These are phyloP conservation scores for Nemania diffusa DNA, from an alignment of 2,329 filamentous ascomycete genomes.

Conservation along the genomic window DNA sequence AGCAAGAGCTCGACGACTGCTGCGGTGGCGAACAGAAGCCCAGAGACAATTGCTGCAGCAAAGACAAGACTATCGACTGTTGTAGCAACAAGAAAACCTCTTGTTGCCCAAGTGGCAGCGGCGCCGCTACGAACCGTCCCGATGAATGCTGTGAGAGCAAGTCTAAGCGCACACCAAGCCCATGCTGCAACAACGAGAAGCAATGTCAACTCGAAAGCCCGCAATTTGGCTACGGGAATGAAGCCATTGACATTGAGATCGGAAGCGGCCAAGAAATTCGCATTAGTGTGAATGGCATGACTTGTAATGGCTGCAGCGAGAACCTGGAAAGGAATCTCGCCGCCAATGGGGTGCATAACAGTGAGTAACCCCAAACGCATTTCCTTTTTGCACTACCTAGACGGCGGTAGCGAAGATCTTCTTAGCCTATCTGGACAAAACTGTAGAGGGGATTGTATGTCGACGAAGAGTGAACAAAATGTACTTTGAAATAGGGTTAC, in stretches of 20 bases:
- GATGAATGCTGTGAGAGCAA: conserved; percentile 13
- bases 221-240: background rate
- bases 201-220: background rate
- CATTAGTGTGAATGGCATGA: conserved; percentile 31
- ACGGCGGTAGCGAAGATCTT: no score
- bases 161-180: background rate
- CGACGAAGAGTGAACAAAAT: no score
- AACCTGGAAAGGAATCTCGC: conserved; percentile 28
- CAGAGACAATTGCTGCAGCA: background rate
- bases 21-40: background rate
- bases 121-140: background rate
- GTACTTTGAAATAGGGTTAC: background rate
- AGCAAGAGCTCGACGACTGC: background rate
- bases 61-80: background rate
- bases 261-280: conserved; percentile 12
- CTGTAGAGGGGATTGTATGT: background rate
- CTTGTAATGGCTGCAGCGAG: conserved; percentile 34
- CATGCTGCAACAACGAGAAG: conserved; percentile 7
- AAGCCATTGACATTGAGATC: conserved; percentile 13
- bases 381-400: background rate
- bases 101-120: background rate
- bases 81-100: background rate
- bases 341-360: conserved; percentile 25
- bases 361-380: conserved; percentile 20
- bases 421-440: background rate